Evolutionary conservation across 306 rosid genomes (phyloP).

Genomic region (Prunus persica): DNA sequence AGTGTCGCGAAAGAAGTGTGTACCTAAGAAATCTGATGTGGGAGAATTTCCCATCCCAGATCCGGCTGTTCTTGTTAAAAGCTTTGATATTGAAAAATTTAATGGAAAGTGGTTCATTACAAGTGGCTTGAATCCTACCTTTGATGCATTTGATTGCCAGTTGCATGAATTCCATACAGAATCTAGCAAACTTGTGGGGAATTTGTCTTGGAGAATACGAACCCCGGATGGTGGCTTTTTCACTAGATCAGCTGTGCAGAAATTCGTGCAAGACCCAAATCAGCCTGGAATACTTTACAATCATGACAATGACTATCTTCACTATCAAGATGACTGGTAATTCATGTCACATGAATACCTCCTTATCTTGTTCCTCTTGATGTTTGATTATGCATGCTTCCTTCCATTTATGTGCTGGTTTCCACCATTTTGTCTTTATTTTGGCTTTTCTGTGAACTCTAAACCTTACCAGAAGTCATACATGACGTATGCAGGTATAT

Average conservation of each 20-base stretch:
- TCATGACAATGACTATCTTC: conserved; percentile 92
- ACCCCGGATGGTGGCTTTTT: conserved; percentile 91
- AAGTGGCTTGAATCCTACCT: conserved; percentile 84
- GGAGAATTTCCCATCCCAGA: conserved; percentile 90
- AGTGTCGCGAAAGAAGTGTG: conserved; percentile 89
- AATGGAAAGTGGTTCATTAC: conserved; percentile 92
- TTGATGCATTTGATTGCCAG: conserved; percentile 87
- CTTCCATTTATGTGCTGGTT: not conserved
- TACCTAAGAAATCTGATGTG: conserved; percentile 85
- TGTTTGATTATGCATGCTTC: not conserved
- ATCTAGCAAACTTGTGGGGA: conserved; percentile 64
- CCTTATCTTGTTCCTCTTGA: not conserved
- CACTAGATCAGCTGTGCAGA: conserved; percentile 73
- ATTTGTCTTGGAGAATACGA: conserved; percentile 78
- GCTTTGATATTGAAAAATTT: conserved; percentile 67
- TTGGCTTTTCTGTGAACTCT: conserved; percentile 2
- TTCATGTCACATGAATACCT: not conserved
- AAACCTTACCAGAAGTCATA: not conserved
- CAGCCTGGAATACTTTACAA: conserved; percentile 85
- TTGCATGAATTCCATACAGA: conserved; percentile 79
- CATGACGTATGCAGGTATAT: conserved; percentile 56
- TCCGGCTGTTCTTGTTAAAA: conserved; percentile 72
- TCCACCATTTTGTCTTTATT: not conserved
- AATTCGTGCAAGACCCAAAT: conserved; percentile 76
- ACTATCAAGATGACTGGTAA: conserved; percentile 97